phyloP scores from a whole-genome alignment of 176 grass and related monocot genomes.

The Panicum miliaceum region DNA sequence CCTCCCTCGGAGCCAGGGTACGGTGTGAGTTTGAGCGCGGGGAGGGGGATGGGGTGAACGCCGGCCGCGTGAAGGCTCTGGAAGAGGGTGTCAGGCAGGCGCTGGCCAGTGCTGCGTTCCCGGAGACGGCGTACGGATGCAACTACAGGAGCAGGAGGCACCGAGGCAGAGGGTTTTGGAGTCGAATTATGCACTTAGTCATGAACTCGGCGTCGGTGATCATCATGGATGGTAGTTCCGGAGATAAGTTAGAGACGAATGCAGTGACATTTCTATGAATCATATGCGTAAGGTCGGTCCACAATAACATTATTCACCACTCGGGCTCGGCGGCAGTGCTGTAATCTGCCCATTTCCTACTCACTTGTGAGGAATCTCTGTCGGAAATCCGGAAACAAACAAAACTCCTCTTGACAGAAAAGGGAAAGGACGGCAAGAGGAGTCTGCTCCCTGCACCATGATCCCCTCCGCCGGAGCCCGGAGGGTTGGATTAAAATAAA shows the following conservation, averaged over 20 bases:
- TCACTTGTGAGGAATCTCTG: no score
- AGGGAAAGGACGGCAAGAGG: no score
- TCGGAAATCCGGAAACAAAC: no score
- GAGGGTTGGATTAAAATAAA: no score
- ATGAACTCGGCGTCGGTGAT: background rate
- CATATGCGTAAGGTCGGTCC: no score
- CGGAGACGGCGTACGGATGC: slow-evolving; percentile 31
- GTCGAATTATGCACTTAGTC: background rate
- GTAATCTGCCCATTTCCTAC: no score
- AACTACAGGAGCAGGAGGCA: slow-evolving; percentile 35
- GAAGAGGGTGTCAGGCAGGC: slow-evolving; percentile 45
- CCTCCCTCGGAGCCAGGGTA: slow-evolving; percentile 43
- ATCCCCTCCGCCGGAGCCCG: no score
- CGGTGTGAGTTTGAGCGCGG: slow-evolving; percentile 38
- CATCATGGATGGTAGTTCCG: background rate
- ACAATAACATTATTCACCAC: no score
- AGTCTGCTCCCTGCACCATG: no score
- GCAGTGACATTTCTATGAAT: no score
- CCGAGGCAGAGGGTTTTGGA: slow-evolving; percentile 49
- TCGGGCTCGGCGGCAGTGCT: no score
- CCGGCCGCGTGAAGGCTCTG: background rate
- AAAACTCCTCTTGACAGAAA: no score
- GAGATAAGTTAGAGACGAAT: background rate
- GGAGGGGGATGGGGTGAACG: background rate
- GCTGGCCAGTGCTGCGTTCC: slow-evolving; percentile 39